Evolutionary conservation across 2,329 filamentous ascomycete species (phyloP), one percentile per base, ranked within the genome.

Genomic region (Akanthomyces muscarius): DNA sequence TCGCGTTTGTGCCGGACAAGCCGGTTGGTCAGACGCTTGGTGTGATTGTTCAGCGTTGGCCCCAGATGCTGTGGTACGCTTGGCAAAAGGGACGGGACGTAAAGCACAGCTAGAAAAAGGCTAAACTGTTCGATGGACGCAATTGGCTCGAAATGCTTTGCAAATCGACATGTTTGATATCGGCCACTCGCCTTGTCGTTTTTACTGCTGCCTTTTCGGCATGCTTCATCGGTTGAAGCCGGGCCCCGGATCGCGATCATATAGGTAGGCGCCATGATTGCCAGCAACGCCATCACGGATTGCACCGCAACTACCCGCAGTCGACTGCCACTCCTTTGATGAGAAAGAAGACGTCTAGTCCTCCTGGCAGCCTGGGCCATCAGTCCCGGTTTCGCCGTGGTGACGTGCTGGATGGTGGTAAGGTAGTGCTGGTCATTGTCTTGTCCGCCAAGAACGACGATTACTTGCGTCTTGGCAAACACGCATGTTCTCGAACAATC

Each of bases 401-500:
- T 45, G 23, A 25, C 33, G 33, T 33, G 18, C 25, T 23, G 4
- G 11, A 25, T 23, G 7, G 33, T 36, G 33, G 33, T 36, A 11
- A 11, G 33, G 4, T 30, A 5, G 28, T 30, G 28, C 28, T 33
- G 23, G 41, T 44, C 23, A 41, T 59, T 14, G 23, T 55, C 36
- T n/a, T 36, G 42, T 48, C 56, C n/a, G 56, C 56, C 56, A 51
- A 59, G 56, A 51, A 11, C 52, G 21, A 50, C 56, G 33, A 59
- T 50, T 42, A 41, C 45, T 8, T 41, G 36, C 16, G 16, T 42
- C 56, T 59, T 59, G 56, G 56, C 56, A 51, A 51, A 25, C 25
- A 10, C 30, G 41, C 45, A 25, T 33, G 56, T 59, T 59, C 56
- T 47, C 50, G 56, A 59, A 50, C 56, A 50, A 57, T 33, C 54